A percentile compares a stretch with the other conserved stretches of the same genome.
Conservation (phyloP, 1,284 basidiomycete species). For the Ustanciosporium gigantosporum region DNA sequence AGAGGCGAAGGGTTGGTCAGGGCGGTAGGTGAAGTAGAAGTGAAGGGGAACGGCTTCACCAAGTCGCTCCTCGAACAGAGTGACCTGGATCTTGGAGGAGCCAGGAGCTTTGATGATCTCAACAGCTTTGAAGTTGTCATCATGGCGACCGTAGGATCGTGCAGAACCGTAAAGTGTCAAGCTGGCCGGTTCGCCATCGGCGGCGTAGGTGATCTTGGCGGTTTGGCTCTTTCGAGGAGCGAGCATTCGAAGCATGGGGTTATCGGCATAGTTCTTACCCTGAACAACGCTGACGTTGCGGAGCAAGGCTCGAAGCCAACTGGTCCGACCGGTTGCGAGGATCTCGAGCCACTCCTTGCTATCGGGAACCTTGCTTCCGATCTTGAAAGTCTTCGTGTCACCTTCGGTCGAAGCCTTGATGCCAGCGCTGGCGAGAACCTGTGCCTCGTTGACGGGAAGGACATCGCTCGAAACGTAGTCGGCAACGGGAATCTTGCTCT, state of each 20-base stretch:
- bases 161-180: constrained; percentile 75
- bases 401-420: constrained; percentile 69
- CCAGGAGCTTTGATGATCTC: constrained; percentile 63
- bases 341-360: constrained; percentile 77
- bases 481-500: constrained; percentile 74
- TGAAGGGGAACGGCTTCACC: constrained; percentile 77
- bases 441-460: constrained; percentile 61
- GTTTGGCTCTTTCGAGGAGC: constrained; percentile 79
- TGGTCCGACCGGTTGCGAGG: constrained; percentile 77
- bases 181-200: constrained; percentile 64
- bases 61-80: constrained; percentile 81
- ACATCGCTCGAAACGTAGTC: constrained; percentile 79
- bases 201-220: constrained; percentile 67
- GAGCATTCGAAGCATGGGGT: constrained; percentile 85
- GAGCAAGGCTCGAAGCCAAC: constrained; percentile 85
- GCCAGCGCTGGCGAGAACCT: constrained; percentile 60
- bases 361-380: constrained; percentile 35
- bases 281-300: constrained; percentile 72
- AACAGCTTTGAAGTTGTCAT: constrained; percentile 78
- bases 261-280: constrained; percentile 72
- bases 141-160: constrained; percentile 77
- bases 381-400: constrained; percentile 39
- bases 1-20: constrained; percentile 84
- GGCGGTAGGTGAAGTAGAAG: constrained; percentile 84
- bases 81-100: constrained; percentile 70